Percentiles rank a stretch among this genome's conserved stretches.
Conservation (phyloP, 2,329 filamentous ascomycete species). For the Cucurbitaria berberidis region DNA sequence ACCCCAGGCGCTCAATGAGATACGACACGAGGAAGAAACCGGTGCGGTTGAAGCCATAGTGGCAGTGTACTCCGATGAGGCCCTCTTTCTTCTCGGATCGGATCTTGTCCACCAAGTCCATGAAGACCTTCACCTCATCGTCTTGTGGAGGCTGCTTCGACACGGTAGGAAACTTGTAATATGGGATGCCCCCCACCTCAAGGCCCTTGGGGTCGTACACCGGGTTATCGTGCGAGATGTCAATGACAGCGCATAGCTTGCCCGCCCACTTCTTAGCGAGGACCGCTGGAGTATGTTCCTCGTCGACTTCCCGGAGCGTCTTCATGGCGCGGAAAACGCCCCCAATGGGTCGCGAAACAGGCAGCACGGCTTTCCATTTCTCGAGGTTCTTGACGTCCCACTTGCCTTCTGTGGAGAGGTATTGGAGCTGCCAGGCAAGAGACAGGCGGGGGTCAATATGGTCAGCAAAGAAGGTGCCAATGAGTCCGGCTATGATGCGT, state of each 20-base stretch:
- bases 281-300: slow-evolving; percentile 74
- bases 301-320: slow-evolving; percentile 87
- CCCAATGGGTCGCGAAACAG: slow-evolving; percentile 79
- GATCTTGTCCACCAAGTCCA: slow-evolving; percentile 61
- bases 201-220: slow-evolving; percentile 77
- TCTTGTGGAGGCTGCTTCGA: slow-evolving; percentile 82
- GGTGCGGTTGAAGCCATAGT: slow-evolving; percentile 94
- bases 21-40: slow-evolving; percentile 92
- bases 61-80: slow-evolving; percentile 84
- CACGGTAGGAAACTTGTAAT: slow-evolving; percentile 87
- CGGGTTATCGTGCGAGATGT: slow-evolving; percentile 89
- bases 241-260: slow-evolving; percentile 77
- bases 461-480: slow-evolving; percentile 79
- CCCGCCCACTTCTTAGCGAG: slow-evolving; percentile 73
- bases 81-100: slow-evolving; percentile 36
- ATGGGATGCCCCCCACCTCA: slow-evolving; percentile 53
- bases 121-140: slow-evolving; percentile 66
- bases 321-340: slow-evolving; percentile 88
- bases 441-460: slow-evolving; percentile 79
- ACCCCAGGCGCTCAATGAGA: slow-evolving; percentile 80
- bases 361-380: slow-evolving; percentile 83
- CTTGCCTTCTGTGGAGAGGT: slow-evolving; percentile 87
- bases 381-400: slow-evolving; percentile 97
- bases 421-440: slow-evolving; percentile 88
- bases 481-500: slow-evolving; percentile 77